phyloP scores from a whole-genome alignment of 257 asterid genomes.

The Avicennia marina region DNA sequence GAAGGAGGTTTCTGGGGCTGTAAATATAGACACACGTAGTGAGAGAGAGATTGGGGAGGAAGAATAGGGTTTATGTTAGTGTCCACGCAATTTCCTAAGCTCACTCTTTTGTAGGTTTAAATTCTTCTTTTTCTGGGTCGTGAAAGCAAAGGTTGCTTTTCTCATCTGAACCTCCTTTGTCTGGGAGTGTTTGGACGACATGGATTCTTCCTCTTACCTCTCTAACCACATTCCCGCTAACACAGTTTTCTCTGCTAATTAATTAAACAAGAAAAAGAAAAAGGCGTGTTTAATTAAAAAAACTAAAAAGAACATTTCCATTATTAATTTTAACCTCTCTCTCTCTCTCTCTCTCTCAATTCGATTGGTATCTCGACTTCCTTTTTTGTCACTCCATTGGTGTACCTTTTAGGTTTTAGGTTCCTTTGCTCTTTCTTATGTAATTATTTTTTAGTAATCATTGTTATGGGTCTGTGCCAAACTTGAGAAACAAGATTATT shows the following conservation, averaged over 20 bases:
- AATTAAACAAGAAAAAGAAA: not conserved
- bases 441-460: no score
- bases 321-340: no score
- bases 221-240: conserved; percentile 18
- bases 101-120: conserved; percentile 36
- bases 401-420: no score
- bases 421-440: no score
- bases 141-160: conserved; percentile 70
- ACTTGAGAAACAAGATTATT: no score
- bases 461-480: no score
- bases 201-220: conserved; percentile 61
- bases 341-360: no score
- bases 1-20: conserved; percentile 39
- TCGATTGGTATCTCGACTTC: no score
- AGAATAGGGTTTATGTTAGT: conserved; percentile 23
- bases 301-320: not conserved
- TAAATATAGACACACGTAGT: conserved; percentile 41
- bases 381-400: no score
- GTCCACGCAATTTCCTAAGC: conserved; percentile 58
- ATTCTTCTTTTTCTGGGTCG: conserved; percentile 75
- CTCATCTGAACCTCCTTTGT: conserved; percentile 80
- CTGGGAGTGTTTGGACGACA: conserved; percentile 82
- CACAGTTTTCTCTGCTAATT: conserved; percentile 13
- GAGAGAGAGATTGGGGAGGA: not conserved
- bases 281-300: not conserved